Conservation (phyloP, 108 stramenopile genomes). For the Cyclotella cryptica region DNA sequence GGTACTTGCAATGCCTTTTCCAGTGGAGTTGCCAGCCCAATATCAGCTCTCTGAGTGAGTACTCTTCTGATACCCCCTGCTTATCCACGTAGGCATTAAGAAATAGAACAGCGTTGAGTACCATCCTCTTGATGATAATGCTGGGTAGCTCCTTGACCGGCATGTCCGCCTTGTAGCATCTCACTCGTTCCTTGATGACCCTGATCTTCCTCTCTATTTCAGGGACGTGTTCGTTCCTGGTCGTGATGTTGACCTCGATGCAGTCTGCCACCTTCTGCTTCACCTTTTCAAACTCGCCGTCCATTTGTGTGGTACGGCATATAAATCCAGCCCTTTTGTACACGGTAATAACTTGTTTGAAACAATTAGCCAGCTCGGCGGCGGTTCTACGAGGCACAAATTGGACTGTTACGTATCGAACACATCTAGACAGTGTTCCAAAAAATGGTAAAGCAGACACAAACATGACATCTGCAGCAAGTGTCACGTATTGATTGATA, state of each 20-base stretch:
- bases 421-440: background rate
- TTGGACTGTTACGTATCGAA: background rate
- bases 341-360: background rate
- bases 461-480: conserved; percentile 1
- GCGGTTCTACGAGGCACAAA: background rate
- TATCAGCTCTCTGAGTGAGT: background rate
- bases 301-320: background rate
- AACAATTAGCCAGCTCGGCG: background rate
- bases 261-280: background rate
- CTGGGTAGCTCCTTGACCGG: conserved; percentile 32
- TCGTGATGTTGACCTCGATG: background rate
- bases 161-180: conserved; percentile 23
- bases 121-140: conserved; percentile 34
- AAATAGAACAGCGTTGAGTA: conserved; percentile 22
- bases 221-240: background rate
- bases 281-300: background rate
- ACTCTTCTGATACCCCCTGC: conserved; percentile 24
- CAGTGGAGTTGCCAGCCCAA: conserved; percentile 4
- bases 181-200: conserved; percentile 29
- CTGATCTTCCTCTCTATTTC: conserved; percentile 2
- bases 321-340: background rate
- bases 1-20: conserved; percentile 30
- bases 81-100: conserved; percentile 18
- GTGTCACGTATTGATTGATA: background rate
- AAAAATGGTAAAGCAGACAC: background rate